Conservation (phyloP, 2,329 filamentous ascomycete species). For the Pseudovirgaria hyperparasitica region DNA sequence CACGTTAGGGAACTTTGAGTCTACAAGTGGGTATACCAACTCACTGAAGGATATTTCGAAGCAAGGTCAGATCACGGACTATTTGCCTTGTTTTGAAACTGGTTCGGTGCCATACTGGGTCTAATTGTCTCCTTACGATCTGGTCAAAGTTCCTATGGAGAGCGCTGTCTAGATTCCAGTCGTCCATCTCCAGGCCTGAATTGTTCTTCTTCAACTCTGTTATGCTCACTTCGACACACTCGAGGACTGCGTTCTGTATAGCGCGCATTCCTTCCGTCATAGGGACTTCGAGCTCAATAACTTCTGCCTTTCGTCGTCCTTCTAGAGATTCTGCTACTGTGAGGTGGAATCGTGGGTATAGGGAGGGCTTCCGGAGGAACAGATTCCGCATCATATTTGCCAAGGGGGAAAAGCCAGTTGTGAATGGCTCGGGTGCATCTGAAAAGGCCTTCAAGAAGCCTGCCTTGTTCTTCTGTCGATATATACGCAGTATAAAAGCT, state of each 20-base stretch:
- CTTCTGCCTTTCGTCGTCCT: slow-evolving; percentile 84
- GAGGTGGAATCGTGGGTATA: slow-evolving; percentile 91
- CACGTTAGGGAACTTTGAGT: slow-evolving; percentile 2
- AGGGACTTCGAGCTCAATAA: slow-evolving; percentile 89
- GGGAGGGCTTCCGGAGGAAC: slow-evolving; percentile 73
- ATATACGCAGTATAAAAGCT: slow-evolving; percentile 89
- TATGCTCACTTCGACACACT: slow-evolving; percentile 92
- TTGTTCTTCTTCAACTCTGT: slow-evolving; percentile 88
- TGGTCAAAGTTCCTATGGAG: slow-evolving; percentile 86
- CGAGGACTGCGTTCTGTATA: slow-evolving; percentile 88
- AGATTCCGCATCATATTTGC: slow-evolving; percentile 85
- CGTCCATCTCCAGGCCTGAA: slow-evolving; percentile 81
- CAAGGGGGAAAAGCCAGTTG: slow-evolving; percentile 75
- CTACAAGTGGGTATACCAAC: slow-evolving; percentile 9
- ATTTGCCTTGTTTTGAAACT: slow-evolving; percentile 94
- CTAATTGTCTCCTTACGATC: slow-evolving; percentile 75
- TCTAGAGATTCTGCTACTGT: slow-evolving; percentile 82
- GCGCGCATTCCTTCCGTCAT: slow-evolving; percentile 92
- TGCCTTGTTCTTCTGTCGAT: slow-evolving; percentile 82
- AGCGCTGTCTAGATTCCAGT: slow-evolving; percentile 92
- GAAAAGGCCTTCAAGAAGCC: slow-evolving; percentile 96
- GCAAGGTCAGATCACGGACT: slow-evolving; percentile 72
- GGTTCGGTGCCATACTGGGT: slow-evolving; percentile 94
- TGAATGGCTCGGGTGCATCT: slow-evolving; percentile 84
- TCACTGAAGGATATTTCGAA: slow-evolving; percentile 69